phyloP scores from a whole-genome alignment of 73 alveolate species.

The Uronychia setigera region DNA sequence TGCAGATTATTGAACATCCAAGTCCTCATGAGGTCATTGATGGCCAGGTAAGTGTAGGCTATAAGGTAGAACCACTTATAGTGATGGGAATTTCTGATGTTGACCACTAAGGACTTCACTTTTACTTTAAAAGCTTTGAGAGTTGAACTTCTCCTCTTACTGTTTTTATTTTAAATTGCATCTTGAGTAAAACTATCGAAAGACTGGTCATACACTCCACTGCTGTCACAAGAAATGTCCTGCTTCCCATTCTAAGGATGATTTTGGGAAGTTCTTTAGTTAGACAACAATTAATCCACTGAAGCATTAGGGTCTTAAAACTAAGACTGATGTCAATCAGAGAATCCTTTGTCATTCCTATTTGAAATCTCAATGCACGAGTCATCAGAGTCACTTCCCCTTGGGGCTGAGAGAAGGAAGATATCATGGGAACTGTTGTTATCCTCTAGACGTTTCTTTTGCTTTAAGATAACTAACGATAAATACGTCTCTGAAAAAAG shows the following conservation, averaged over 20 bases:
- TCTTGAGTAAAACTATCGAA: no score
- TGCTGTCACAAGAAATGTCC: no score
- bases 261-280: no score
- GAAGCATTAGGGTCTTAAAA: not conserved
- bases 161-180: no score
- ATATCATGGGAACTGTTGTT: not conserved
- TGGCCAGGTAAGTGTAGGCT: not conserved
- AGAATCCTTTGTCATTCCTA: not conserved
- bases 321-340: no score
- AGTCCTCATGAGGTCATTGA: not conserved
- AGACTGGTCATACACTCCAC: no score
- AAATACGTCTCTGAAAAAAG: not conserved
- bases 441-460: not conserved
- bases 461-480: not conserved
- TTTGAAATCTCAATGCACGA: not conserved
- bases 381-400: not conserved
- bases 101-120: not conserved
- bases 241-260: no score
- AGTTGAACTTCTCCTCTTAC: not conserved
- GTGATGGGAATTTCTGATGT: not conserved
- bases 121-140: not conserved
- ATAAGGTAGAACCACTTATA: not conserved
- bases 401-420: not conserved
- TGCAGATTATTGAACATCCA: not conserved
- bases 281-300: not conserved